Evolutionary conservation across 805 yeast species (phyloP).

Genomic region (Spathaspora hagerdaliae): DNA sequence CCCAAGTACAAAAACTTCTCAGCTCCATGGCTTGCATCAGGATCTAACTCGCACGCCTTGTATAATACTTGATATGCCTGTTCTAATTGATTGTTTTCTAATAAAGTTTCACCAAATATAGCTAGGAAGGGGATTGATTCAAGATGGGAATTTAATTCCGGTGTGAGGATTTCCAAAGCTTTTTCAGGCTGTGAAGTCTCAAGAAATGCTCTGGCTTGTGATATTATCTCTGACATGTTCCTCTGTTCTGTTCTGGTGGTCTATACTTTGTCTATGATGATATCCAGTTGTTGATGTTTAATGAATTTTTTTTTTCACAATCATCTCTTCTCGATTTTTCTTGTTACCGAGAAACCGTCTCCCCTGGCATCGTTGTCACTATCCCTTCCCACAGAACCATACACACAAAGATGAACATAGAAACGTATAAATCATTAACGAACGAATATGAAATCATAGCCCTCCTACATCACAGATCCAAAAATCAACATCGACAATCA

Average conservation of each 20-base stretch:
- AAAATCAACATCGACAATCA: slow-evolving; percentile 70
- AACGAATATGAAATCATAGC: slow-evolving; percentile 59
- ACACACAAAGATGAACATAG: slow-evolving; percentile 50
- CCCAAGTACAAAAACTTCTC: slow-evolving; percentile 90
- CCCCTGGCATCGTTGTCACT: no score
- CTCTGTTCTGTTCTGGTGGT: neutral
- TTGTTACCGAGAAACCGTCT: neutral
- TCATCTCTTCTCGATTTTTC: neutral
- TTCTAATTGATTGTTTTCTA: slow-evolving; percentile 79
- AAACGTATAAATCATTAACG: neutral
- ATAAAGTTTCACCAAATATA: slow-evolving; percentile 66
- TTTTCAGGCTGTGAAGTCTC: slow-evolving; percentile 48
- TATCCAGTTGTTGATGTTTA: neutral
- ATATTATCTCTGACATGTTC: slow-evolving; percentile 8
- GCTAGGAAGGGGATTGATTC: slow-evolving; percentile 48
- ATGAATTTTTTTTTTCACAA: neutral
- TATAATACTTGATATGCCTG: slow-evolving; percentile 63
- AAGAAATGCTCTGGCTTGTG: slow-evolving; percentile 41
- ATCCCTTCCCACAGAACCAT: slow-evolving; percentile 31
- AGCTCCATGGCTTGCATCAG: slow-evolving; percentile 58
- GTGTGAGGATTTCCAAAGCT: slow-evolving; percentile 48
- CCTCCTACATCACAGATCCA: slow-evolving; percentile 64
- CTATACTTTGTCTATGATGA: no score
- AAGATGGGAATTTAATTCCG: slow-evolving; percentile 25
- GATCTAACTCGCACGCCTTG: slow-evolving; percentile 65